phyloP scores from a whole-genome alignment of 441 rosid species.

The Biscutella laevigata region DNA sequence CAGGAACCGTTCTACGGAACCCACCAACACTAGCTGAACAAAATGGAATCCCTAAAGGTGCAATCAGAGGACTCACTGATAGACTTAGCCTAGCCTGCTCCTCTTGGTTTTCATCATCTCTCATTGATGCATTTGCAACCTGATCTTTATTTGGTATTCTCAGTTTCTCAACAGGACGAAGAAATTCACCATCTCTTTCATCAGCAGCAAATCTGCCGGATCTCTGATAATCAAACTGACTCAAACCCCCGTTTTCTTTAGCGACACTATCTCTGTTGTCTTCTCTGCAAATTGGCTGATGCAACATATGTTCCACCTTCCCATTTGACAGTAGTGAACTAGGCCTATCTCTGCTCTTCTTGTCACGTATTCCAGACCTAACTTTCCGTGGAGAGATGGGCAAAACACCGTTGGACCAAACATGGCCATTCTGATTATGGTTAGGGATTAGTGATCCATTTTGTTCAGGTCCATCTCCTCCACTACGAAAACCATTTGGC shows the following conservation, averaged over 20 bases:
- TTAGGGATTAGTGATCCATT: conserved; percentile 30
- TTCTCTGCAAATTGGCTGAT: conserved; percentile 21
- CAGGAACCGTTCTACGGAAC: conserved; percentile 18
- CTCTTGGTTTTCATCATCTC: conserved; percentile 27
- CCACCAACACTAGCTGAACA: conserved; percentile 28
- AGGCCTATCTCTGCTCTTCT: conserved; percentile 60
- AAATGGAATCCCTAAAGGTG: conserved; percentile 39
- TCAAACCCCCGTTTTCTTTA: conserved; percentile 27
- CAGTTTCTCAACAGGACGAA: conserved; percentile 17
- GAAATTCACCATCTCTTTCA: conserved; percentile 25
- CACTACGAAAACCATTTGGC: conserved; percentile 10
- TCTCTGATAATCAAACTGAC: conserved; percentile 33
- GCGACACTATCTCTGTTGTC: conserved; percentile 15
- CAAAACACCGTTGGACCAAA: conserved; percentile 45
- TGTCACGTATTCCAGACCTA: conserved; percentile 23
- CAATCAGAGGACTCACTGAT: conserved; percentile 28
- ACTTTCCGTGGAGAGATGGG: conserved; percentile 28
- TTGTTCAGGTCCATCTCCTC: conserved; percentile 19
- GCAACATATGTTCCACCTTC: conserved; percentile 18
- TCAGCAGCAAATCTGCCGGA: conserved; percentile 26
- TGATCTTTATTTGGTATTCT: conserved; percentile 24
- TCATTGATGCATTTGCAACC: conserved; percentile 14
- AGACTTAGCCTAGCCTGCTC: conserved; percentile 11
- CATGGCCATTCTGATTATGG: conserved; percentile 43
- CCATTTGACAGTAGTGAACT: conserved; percentile 42